phyloP scores from a whole-genome alignment of 2,329 filamentous ascomycete genomes.

The Polytolypa hystricis region DNA sequence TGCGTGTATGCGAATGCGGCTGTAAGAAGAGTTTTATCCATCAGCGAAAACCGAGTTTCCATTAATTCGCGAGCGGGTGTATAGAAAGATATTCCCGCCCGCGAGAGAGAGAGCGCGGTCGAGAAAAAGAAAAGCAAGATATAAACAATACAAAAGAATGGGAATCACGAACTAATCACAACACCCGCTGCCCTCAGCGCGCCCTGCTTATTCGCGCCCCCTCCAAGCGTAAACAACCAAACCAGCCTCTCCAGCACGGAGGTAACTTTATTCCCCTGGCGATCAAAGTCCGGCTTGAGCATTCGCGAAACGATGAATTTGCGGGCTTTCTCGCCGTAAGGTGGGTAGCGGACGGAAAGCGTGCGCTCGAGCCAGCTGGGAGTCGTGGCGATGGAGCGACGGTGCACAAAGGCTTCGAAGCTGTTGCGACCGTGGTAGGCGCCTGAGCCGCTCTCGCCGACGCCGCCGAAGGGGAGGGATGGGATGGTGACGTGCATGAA shows the following conservation, averaged over 20 bases:
- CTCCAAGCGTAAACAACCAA: constrained; percentile 30
- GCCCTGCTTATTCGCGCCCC: constrained; percentile 28
- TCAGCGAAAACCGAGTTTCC: too few relatives aligned
- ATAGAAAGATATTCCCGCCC: too few relatives aligned
- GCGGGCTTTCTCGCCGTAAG: constrained; percentile 46
- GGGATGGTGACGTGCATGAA: constrained; percentile 61
- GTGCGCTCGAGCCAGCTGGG: constrained; percentile 50
- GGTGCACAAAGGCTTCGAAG: constrained; percentile 53
- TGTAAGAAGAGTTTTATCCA: too few relatives aligned
- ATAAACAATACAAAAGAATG: constrained; percentile 5
- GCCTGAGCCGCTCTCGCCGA: constrained; percentile 67
- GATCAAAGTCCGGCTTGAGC: constrained; percentile 49
- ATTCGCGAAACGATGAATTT: constrained; percentile 41
- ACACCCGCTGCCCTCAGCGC: constrained; percentile 25
- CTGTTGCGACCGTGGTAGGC: constrained; percentile 64
- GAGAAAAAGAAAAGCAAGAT: constrained; percentile 2
- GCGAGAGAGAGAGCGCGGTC: too few relatives aligned
- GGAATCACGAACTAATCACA: constrained; percentile 29
- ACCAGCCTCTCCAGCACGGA: constrained; percentile 27
- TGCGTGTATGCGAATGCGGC: constrained; percentile 18
- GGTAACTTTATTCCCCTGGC: constrained; percentile 37
- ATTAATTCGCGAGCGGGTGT: too few relatives aligned
- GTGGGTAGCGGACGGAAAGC: constrained; percentile 49
- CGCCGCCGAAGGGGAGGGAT: constrained; percentile 69
- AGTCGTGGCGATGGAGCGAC: constrained; percentile 46